phyloP scores from a whole-genome alignment of 768 basidiomycete species.

The Albatrellus ellisii region DNA sequence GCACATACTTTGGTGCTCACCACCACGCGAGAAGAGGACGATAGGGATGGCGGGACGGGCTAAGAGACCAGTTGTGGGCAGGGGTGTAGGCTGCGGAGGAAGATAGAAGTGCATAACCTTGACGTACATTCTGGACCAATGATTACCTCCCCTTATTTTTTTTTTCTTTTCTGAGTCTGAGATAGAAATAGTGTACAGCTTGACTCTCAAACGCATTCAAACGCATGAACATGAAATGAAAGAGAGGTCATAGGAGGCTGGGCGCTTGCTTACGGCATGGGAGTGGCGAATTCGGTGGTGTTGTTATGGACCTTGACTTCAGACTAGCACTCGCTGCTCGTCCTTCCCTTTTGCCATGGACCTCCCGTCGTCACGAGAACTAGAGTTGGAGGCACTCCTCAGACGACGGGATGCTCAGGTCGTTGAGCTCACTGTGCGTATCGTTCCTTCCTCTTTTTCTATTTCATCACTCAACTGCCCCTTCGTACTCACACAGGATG shows the following conservation, averaged over 20 bases:
- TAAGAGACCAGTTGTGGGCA: too few species aligned
- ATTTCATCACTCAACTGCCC: neutral
- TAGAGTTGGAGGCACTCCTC: constrained; percentile 72
- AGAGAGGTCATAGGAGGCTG: too few species aligned
- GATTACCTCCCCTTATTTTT: too few species aligned
- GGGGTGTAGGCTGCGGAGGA: neutral
- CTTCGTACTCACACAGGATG: constrained; percentile 38
- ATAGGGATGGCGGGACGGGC: too few species aligned
- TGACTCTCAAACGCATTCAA: too few species aligned
- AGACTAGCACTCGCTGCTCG: constrained; percentile 5
- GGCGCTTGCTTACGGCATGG: constrained; percentile 2
- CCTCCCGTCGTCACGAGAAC: constrained; percentile 60
- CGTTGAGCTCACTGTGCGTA: constrained; percentile 56
- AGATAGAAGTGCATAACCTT: neutral
- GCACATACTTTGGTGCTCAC: neutral
- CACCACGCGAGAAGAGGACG: too few species aligned
- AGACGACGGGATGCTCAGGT: constrained; percentile 64
- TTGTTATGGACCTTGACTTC: neutral
- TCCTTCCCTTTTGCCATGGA: constrained; percentile 32
- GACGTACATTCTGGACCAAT: neutral
- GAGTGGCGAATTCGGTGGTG: neutral
- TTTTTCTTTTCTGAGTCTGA: too few species aligned
- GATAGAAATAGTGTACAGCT: too few species aligned
- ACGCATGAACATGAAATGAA: too few species aligned
- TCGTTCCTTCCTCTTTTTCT: constrained; percentile 13